phyloP scores from a whole-genome alignment of 352 stramenopile genomes.

The Globisporangium megalacanthum region DNA sequence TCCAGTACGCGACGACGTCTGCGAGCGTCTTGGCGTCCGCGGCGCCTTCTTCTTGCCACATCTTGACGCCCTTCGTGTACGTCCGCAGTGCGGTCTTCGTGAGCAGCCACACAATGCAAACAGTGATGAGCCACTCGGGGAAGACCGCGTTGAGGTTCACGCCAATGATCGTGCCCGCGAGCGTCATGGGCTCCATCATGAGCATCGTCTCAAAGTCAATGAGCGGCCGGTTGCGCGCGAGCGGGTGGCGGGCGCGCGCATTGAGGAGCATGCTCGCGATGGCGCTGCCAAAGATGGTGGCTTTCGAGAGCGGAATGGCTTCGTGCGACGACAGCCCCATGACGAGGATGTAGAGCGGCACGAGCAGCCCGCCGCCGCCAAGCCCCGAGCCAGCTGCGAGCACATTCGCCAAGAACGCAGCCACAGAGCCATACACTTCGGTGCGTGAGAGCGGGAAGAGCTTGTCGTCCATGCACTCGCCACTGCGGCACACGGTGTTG shows the following conservation, averaged over 20 bases:
- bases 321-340: conserved; percentile 74
- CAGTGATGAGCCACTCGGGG: conserved; percentile 77
- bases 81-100: conserved; percentile 65
- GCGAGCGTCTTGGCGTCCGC: conserved; percentile 38
- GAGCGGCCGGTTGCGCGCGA: conserved; percentile 49
- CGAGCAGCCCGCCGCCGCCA: conserved; percentile 67
- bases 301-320: conserved; percentile 77
- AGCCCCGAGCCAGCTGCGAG: conserved; percentile 64
- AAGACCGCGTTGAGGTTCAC: conserved; percentile 83
- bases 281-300: conserved; percentile 76
- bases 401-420: conserved; percentile 56
- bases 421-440: conserved; percentile 58
- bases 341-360: conserved; percentile 75
- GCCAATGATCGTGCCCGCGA: conserved; percentile 80
- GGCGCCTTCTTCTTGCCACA: conserved; percentile 57
- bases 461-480: conserved; percentile 41
- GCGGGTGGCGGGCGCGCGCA: conserved; percentile 51
- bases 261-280: conserved; percentile 79
- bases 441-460: conserved; percentile 54
- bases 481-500: conserved; percentile 35
- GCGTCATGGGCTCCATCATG: conserved; percentile 84
- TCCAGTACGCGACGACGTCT: conserved; percentile 64
- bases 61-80: conserved; percentile 57
- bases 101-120: conserved; percentile 74
- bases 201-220: conserved; percentile 85